phyloP scores from a whole-genome alignment of 768 basidiomycete species.

The Leucosporidium creatinivorum region DNA sequence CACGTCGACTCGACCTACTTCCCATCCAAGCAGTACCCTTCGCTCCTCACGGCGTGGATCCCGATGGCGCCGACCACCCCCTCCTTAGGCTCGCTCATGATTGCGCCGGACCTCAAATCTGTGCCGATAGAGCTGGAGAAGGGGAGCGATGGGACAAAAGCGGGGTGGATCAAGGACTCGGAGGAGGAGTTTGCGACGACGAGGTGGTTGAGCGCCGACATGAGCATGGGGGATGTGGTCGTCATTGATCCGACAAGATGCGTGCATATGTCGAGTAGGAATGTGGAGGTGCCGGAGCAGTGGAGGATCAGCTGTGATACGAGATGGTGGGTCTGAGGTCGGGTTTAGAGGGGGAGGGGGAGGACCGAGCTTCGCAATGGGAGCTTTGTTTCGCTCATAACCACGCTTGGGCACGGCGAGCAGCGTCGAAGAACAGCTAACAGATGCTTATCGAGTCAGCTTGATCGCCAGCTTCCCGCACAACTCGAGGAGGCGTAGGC shows the following conservation, averaged over 20 bases:
- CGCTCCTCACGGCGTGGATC: constrained; percentile 3
- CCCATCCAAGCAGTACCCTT: not conserved
- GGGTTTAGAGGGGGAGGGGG: not conserved
- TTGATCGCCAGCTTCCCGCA: no score
- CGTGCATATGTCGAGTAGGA: not conserved
- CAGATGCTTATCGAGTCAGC: no score
- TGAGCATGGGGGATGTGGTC: not conserved
- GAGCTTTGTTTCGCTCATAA: no score
- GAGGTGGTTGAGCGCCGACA: not conserved
- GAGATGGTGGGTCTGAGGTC: not conserved
- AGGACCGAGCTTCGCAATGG: no score
- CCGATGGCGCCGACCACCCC: not conserved
- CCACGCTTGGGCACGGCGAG: no score
- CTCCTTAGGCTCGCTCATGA: not conserved
- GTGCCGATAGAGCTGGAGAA: not conserved
- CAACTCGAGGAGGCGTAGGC: no score
- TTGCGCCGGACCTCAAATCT: not conserved
- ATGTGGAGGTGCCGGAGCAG: not conserved
- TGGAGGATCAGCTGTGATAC: constrained; percentile 5
- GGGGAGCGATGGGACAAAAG: not conserved
- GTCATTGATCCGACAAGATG: not conserved
- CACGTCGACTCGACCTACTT: constrained; percentile 10
- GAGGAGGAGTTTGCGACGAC: not conserved
- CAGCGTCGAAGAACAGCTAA: no score
- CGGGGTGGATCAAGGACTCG: constrained; percentile 1